Percentiles rank a stretch among this genome's conserved stretches.
Evolutionary conservation across 768 basidiomycete genomes (phyloP).

Genomic region (Lanmaoa pseudosensibilis): DNA sequence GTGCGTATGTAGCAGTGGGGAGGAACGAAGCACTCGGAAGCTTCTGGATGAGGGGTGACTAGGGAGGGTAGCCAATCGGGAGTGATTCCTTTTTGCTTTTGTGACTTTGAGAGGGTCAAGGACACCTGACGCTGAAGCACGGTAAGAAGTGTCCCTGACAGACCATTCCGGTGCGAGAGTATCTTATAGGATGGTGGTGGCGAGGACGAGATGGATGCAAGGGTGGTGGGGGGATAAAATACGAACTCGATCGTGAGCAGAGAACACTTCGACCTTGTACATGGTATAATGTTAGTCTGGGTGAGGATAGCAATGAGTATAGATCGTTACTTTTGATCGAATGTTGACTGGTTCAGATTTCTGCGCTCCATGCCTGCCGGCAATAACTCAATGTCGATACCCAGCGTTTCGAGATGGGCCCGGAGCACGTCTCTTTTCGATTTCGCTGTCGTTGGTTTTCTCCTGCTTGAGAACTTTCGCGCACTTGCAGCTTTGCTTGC

Average conservation of each 20-base stretch:
- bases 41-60: conserved; percentile 52
- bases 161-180: conserved; percentile 63
- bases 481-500: conserved; percentile 16
- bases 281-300: conserved; percentile 14
- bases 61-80: conserved; percentile 61
- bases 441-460: conserved; percentile 35
- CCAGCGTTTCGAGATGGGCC: conserved; percentile 62
- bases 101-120: conserved; percentile 16
- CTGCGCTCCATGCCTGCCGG: conserved; percentile 81
- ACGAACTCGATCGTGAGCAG: conserved; percentile 73
- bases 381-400: conserved; percentile 75
- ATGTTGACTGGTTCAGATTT: conserved; percentile 76
- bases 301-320: conserved; percentile 10
- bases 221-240: conserved; percentile 56
- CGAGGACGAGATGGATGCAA: conserved; percentile 38
- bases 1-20: conserved; percentile 66
- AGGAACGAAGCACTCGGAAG: conserved; percentile 52
- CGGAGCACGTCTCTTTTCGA: conserved; percentile 67
- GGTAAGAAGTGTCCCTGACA: conserved; percentile 47
- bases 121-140: conserved; percentile 49
- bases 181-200: conserved; percentile 46
- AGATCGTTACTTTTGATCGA: conserved; percentile 71
- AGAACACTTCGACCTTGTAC: conserved; percentile 60
- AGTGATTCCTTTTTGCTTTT: conserved; percentile 48
- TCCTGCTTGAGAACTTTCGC: conserved; percentile 23